Conservation (phyloP, 495 filamentous ascomycete genomes). For the Astrothelium subdiscretum region DNA sequence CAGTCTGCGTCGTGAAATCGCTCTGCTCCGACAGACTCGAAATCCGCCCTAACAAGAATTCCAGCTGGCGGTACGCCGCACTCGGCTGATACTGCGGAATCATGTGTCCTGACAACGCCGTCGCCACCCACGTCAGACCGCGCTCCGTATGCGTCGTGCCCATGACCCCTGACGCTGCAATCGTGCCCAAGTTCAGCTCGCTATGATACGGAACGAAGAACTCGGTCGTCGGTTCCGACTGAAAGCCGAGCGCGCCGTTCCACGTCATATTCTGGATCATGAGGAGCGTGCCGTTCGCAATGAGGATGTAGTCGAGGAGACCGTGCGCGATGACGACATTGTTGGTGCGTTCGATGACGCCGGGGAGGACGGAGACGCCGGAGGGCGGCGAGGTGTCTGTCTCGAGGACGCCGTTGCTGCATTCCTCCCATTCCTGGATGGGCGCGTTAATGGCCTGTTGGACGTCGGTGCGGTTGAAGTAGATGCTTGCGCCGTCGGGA, state of each 20-base stretch:
- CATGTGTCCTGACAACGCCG: slow-evolving; percentile 23
- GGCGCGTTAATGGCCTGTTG: slow-evolving; percentile 64
- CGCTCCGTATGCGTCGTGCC: slow-evolving; percentile 27
- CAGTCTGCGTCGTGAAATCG: slow-evolving; percentile 19
- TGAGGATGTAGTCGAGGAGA: slow-evolving; percentile 48
- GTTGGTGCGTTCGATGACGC: slow-evolving; percentile 61
- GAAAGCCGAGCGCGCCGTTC: slow-evolving; percentile 60
- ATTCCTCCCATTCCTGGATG: slow-evolving; percentile 44
- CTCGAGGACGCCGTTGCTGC: slow-evolving; percentile 47
- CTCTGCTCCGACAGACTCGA: slow-evolving; percentile 18
- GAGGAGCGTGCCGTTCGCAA: slow-evolving; percentile 56
- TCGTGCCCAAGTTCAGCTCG: slow-evolving; percentile 13
- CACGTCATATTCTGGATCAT: slow-evolving; percentile 81
- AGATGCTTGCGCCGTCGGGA: slow-evolving; percentile 40
- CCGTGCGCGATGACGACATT: slow-evolving; percentile 61
- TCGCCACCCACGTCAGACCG: slow-evolving; percentile 26
- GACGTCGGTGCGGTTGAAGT: slow-evolving; percentile 72
- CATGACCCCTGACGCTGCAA: slow-evolving; percentile 25
- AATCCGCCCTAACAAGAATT: slow-evolving; percentile 29
- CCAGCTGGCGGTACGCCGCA: slow-evolving; percentile 50
- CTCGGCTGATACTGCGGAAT: slow-evolving; percentile 27
- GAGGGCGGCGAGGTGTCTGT: slow-evolving; percentile 20
- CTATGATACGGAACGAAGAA: slow-evolving; percentile 31
- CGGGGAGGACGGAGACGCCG: slow-evolving; percentile 39
- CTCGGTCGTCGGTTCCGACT: slow-evolving; percentile 19